A percentile compares a stretch with the other conserved stretches of the same genome.
Conservation (phyloP, 192 early-diverging fungal species). For the Paraglomus brasilianum region DNA sequence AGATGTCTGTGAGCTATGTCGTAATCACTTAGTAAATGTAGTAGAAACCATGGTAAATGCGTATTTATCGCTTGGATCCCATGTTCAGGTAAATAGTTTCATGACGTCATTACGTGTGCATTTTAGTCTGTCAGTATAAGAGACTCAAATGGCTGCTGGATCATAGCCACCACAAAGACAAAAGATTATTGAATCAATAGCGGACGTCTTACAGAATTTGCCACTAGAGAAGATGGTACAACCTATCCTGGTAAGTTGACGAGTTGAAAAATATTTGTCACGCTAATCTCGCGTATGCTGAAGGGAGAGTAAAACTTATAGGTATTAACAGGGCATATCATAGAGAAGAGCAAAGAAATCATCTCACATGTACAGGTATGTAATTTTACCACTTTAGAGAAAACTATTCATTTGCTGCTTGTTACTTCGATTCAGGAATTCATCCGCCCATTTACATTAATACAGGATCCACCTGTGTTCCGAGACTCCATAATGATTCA, state of each 20-base stretch:
- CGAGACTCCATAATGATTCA: constrained; percentile 37
- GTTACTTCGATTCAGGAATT: too few relatives aligned
- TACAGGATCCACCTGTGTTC: constrained; percentile 2
- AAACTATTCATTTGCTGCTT: too few relatives aligned
- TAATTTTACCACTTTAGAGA: background rate
- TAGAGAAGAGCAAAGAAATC: background rate
- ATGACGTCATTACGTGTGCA: constrained; percentile 35
- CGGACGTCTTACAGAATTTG: constrained; percentile 45
- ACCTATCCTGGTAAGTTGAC: constrained; percentile 40
- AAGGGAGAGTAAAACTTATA: background rate
- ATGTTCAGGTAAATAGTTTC: constrained; percentile 33
- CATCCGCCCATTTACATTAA: background rate
- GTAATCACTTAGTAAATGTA: constrained; percentile 57
- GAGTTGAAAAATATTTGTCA: background rate
- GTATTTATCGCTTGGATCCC: constrained; percentile 52
- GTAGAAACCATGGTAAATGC: constrained; percentile 59
- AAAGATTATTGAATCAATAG: constrained; percentile 46
- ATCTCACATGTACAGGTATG: constrained; percentile 21
- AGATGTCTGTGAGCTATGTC: constrained; percentile 70
- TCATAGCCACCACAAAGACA: constrained; percentile 39
- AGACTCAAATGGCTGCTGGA: background rate
- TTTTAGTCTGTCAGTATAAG: background rate
- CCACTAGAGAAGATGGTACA: constrained; percentile 38
- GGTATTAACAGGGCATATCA: constrained; percentile 21
- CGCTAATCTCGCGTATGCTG: background rate